Base-by-base conservation (phyloP, 306 rosid species). In the Styphnolobium japonicum region DNA sequence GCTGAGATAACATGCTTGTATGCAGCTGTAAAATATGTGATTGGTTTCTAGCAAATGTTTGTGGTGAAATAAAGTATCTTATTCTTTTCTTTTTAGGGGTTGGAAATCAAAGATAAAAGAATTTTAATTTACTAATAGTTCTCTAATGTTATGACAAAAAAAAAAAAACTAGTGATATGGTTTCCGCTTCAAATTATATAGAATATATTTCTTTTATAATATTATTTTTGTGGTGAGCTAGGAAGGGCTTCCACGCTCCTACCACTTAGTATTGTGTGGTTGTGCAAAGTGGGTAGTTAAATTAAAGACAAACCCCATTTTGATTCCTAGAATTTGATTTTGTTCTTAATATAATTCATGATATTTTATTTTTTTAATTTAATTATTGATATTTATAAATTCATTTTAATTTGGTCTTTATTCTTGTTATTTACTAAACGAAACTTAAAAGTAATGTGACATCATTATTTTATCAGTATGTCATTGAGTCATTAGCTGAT, bases 1-100 rank as follows among this genome's bases (percentile, higher is more conserved):
- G 61, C 43, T 62, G 43, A 39, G 61, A 29, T 53, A 12, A 60
- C 65, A 75, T 68, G 49, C 39, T 45, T 60, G 61, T 79, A 67
- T 78, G 79, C 25, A 61, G 29, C 43, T 16, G 34, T 78, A 46
- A 63, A 36, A 4, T n/a, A 10, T 45, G 21, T 65, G 48, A 65
- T 34, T 46, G 51, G 22, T 22, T 34, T 58, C 18, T 14, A 53
- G 18, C 3, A 19, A 56, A 72, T 40, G 40, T 73, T 56, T 23
- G 40, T 56, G 69, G 43, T 7, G 0, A 29, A 45, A 75, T 23
- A 43, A 27, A 34, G 11, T 25, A 43, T 31, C 25, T 31, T 40
- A 39, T 23, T 42, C 0, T 16, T 60, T 27, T 37, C 49, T 14
- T 11, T 72, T 37, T 53, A 1, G 10, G 27, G 65, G 45, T 33